Evolutionary conservation across 2,329 filamentous ascomycete species (phyloP).

Genomic region (Sclerotinia spermophila): DNA sequence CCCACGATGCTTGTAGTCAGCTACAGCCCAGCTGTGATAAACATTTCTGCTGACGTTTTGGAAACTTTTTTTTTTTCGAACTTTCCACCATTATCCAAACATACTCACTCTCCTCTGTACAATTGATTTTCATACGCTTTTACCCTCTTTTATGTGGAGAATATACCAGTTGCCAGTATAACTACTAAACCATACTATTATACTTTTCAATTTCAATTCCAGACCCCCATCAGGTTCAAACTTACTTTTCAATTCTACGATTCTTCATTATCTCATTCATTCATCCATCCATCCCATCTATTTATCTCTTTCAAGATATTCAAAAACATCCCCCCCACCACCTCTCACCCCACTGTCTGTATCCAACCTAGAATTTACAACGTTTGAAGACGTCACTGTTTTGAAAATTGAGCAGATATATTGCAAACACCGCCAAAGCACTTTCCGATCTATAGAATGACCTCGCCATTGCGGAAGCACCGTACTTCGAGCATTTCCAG

Average conservation of each 20-base stretch:
- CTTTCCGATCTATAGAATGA: conserved; percentile 24
- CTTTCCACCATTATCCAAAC: conserved; percentile 1
- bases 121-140: neutral
- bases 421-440: neutral
- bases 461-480: conserved; percentile 24
- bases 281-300: neutral
- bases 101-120: too few relatives aligned
- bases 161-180: neutral
- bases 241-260: neutral
- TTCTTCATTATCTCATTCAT: neutral
- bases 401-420: neutral
- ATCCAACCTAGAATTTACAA: neutral
- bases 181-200: too few relatives aligned
- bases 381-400: neutral
- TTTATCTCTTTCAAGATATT: neutral
- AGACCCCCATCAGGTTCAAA: too few relatives aligned
- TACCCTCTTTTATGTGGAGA: conserved; percentile 1
- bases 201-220: neutral
- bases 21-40: neutral
- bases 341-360: neutral
- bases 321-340: neutral
- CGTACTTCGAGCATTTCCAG: conserved; percentile 26
- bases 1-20: conserved; percentile 7
- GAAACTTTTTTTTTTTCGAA: neutral
- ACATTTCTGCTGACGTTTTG: conserved; percentile 1